Conservation (phyloP, 176 grass and related monocot genomes). For the Rhynchospora tenuis region DNA sequence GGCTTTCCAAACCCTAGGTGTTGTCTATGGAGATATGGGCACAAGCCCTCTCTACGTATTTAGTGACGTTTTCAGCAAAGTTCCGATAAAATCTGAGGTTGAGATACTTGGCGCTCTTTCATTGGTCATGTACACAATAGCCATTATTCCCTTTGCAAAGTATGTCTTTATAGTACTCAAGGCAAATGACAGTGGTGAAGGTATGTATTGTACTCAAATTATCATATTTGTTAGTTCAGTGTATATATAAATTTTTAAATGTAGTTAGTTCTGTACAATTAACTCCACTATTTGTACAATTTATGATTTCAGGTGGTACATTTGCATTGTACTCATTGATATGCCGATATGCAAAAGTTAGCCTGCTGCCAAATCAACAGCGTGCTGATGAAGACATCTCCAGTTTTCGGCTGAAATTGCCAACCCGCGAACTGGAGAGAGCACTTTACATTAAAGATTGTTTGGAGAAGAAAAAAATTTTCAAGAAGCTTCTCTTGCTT, state of each 20-base stretch:
- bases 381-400: constrained; percentile 87
- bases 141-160: constrained; percentile 73
- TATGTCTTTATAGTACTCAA: constrained; percentile 94
- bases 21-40: constrained; percentile 95
- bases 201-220: constrained; percentile 24
- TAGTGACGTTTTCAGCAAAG: constrained; percentile 98
- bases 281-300: not conserved
- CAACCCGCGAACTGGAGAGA: constrained; percentile 83
- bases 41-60: constrained; percentile 96
- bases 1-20: constrained; percentile 96
- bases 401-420: constrained; percentile 86
- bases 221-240: not conserved
- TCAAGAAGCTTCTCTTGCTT: constrained; percentile 75
- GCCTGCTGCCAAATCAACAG: constrained; percentile 82
- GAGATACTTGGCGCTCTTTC: constrained; percentile 88
- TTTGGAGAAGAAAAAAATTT: constrained; percentile 64
- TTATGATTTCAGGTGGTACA: constrained; percentile 59
- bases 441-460: constrained; percentile 70
- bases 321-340: constrained; percentile 95
- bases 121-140: constrained; percentile 91
- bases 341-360: constrained; percentile 93
- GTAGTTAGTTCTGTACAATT: not conserved
- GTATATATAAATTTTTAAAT: too few relatives aligned
- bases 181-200: constrained; percentile 94
- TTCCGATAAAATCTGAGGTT: constrained; percentile 81